Base-by-base conservation (phyloP, 2,329 filamentous ascomycete species). In the Trichoderma koningiopsis region DNA sequence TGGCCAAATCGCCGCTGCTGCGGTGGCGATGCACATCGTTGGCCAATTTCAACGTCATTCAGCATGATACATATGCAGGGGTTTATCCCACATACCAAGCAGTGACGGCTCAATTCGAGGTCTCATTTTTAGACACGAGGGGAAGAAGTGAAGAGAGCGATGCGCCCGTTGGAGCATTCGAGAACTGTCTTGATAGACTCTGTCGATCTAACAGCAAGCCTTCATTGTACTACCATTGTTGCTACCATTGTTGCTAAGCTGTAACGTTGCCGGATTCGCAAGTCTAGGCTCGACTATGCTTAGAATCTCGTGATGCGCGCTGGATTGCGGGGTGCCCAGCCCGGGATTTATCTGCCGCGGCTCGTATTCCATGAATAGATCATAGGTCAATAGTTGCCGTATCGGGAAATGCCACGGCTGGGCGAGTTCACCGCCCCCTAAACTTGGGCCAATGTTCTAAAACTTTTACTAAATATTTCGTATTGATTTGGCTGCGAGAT, bases 331-430 rank as follows among this genome's bases (percentile, higher is more conserved):
- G 52, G 52, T 43, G 40, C 35, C 43, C 22, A 14, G 29, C 14
- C 47, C 33, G 31, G 61, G 47, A 55, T 40, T 10, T 40, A 58
- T 66, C 63, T 47, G 37, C 63, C 37, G 63, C 63, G 3, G n/a
- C 63, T 66, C 63, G 63, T 66, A 66, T 66, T 66, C 63, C 37
- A 58, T 29, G 63, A 57, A 66, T 65, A 58, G 37, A 43, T 24
- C 24, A 29, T 57, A 43, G 40, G 40, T 43, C 24, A 47, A 65
- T n/a, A 52, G 62, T 57, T 31, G 16, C 62, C 37, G 27, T 27
- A 57, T 47, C 22, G 22, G 62, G 62, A 29, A 57, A 40, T n/a
- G 11, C 35, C 35, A 24, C 10, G 47, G 10, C 8, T 13, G n/a
- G n/a, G 47, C 11, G n/a, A 49, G 19, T 33, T 19, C n/a, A 55